phyloP scores from a whole-genome alignment of 163 green algal genomes.

The Chlorella variabilis region DNA sequence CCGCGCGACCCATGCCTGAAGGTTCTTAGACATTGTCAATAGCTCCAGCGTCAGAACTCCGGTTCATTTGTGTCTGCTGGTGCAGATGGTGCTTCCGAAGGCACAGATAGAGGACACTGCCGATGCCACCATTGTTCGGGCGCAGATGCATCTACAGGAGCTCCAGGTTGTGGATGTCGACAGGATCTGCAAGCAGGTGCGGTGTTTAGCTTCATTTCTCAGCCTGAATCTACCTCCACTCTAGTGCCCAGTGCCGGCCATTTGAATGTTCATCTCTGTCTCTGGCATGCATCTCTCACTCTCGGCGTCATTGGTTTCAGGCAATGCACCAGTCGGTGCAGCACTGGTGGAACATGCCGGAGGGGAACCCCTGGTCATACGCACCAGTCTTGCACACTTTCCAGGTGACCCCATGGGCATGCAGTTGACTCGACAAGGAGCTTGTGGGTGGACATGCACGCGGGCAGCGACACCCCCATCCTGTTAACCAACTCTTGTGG shows the following conservation, averaged over 20 bases:
- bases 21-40: too few species aligned
- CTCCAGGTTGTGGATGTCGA: slow-evolving; percentile 64
- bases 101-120: slow-evolving; percentile 75
- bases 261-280: too few species aligned
- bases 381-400: slow-evolving; percentile 79
- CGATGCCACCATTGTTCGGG: slow-evolving; percentile 69
- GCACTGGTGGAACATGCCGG: slow-evolving; percentile 93
- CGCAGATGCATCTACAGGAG: slow-evolving; percentile 84
- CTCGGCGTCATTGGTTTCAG: background rate
- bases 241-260: too few species aligned
- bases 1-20: background rate
- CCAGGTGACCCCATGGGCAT: too few species aligned
- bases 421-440: too few species aligned
- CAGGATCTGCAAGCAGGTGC: slow-evolving; percentile 50
- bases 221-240: too few species aligned
- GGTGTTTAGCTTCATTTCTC: too few species aligned
- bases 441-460: too few species aligned
- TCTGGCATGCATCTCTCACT: background rate
- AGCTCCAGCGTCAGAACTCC: too few species aligned
- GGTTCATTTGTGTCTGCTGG: too few species aligned
- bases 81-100: slow-evolving; percentile 49
- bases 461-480: too few species aligned
- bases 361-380: slow-evolving; percentile 75
- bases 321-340: slow-evolving; percentile 58
- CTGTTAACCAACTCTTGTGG: too few species aligned